Evolutionary conservation across 2,329 filamentous ascomycete species (phyloP).

Genomic region (Coleophoma cylindrospora): DNA sequence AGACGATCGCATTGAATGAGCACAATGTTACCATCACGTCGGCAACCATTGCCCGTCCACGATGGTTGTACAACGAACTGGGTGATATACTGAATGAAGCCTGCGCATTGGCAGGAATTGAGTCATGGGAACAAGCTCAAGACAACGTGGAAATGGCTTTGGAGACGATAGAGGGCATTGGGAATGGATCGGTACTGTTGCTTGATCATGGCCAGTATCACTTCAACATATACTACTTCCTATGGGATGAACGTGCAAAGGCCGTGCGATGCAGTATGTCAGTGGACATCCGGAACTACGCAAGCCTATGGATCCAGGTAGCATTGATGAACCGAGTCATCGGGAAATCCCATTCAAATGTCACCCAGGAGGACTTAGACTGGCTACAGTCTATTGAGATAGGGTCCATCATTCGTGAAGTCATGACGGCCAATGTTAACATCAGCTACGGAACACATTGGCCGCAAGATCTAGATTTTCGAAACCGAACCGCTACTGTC

Average conservation of each 20-base stretch:
- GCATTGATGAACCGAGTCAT: not conserved
- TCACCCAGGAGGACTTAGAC: not conserved
- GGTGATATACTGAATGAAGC: conserved; percentile 11
- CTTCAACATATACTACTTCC: conserved; percentile 2
- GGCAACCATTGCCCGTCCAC: conserved; percentile 5
- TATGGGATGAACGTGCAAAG: not conserved
- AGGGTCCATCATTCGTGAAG: not conserved
- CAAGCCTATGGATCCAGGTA: not conserved
- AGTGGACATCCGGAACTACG: not conserved
- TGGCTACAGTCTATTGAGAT: not conserved
- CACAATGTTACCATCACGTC: conserved; percentile 12
- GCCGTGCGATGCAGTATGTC: not conserved
- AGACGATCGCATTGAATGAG: not conserved
- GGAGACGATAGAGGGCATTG: not conserved
- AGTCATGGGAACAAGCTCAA: conserved; percentile 5
- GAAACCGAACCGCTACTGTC: not conserved
- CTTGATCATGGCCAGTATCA: conserved; percentile 10
- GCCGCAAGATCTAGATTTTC: not conserved
- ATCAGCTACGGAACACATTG: conserved; percentile 4
- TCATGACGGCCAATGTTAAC: not conserved
- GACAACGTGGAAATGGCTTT: conserved; percentile 3
- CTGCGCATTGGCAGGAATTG: conserved; percentile 10
- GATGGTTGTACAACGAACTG: conserved; percentile 5
- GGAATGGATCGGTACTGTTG: not conserved
- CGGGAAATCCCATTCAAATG: not conserved